Conservation (phyloP, 2,329 filamentous ascomycete genomes). For the Ophiostoma sp. region DNA sequence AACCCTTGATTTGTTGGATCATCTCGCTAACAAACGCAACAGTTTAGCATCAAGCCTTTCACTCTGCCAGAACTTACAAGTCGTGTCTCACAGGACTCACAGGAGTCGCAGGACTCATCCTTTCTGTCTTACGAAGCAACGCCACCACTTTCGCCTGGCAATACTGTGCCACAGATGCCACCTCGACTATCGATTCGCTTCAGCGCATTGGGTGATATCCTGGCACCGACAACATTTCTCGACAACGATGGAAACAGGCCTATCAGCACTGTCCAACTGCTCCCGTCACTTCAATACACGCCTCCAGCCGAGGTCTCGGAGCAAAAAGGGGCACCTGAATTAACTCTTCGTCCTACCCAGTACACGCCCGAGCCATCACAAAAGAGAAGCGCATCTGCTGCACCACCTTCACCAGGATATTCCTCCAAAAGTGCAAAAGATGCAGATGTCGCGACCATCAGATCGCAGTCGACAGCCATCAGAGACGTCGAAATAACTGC, state of each 20-base stretch:
- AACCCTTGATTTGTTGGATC: neutral
- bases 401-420: neutral
- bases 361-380: slow-evolving; percentile 3
- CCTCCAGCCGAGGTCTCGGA: slow-evolving; percentile 25
- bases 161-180: slow-evolving; percentile 27
- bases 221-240: slow-evolving; percentile 26
- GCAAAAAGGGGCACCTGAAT: neutral
- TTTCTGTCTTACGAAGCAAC: slow-evolving; percentile 23
- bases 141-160: slow-evolving; percentile 25
- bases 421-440: neutral
- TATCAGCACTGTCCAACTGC: slow-evolving; percentile 27
- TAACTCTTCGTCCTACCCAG: slow-evolving; percentile 7
- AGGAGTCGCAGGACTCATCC: slow-evolving; percentile 23
- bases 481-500: slow-evolving; percentile 6
- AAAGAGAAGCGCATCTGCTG: neutral
- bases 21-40: slow-evolving; percentile 7
- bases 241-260: slow-evolving; percentile 25
- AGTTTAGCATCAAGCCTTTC: slow-evolving; percentile 33
- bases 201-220: slow-evolving; percentile 25
- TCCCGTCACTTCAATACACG: slow-evolving; percentile 33
- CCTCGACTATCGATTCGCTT: slow-evolving; percentile 32
- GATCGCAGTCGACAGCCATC: slow-evolving; percentile 16
- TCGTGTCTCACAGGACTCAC: slow-evolving; percentile 20
- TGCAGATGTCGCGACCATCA: slow-evolving; percentile 12
- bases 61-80: slow-evolving; percentile 24